Percentiles rank a stretch among this genome's conserved stretches.
phyloP scores from a whole-genome alignment of 2,329 filamentous ascomycete species.

The Trichoderma polysporum region DNA sequence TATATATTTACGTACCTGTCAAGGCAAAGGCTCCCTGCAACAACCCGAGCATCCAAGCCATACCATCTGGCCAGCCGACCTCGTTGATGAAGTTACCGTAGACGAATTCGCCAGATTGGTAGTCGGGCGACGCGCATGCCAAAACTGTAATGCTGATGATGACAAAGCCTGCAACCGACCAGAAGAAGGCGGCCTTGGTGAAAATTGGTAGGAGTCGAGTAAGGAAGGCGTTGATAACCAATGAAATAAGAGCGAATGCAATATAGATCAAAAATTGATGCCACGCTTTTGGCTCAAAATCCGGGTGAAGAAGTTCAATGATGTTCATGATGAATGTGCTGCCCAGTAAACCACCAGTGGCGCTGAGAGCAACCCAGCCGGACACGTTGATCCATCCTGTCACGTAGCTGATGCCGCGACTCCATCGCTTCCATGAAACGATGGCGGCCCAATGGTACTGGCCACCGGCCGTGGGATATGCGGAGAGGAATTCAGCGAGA shows the following conservation, averaged over 20 bases:
- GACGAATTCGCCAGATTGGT: slow-evolving; percentile 63
- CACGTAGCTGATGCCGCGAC: slow-evolving; percentile 64
- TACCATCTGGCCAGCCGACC: slow-evolving; percentile 67
- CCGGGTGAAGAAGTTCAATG: slow-evolving; percentile 59
- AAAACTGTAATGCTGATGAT: slow-evolving; percentile 70
- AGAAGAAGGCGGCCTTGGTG: slow-evolving; percentile 68
- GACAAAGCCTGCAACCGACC: slow-evolving; percentile 67
- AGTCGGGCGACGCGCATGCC: slow-evolving; percentile 64
- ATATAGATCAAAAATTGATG: slow-evolving; percentile 74
- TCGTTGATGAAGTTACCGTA: slow-evolving; percentile 67
- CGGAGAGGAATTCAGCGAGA: slow-evolving; percentile 69
- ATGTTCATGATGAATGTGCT: slow-evolving; percentile 66
- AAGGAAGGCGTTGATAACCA: slow-evolving; percentile 66
- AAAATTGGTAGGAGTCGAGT: slow-evolving; percentile 57
- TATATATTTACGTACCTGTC: slow-evolving; percentile 32
- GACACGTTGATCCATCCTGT: slow-evolving; percentile 73
- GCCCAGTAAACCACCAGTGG: slow-evolving; percentile 66
- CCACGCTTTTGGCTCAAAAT: slow-evolving; percentile 60
- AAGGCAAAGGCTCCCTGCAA: slow-evolving; percentile 53
- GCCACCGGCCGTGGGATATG: slow-evolving; percentile 59
- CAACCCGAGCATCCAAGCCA: slow-evolving; percentile 57
- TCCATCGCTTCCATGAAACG: slow-evolving; percentile 59
- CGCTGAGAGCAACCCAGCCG: slow-evolving; percentile 70
- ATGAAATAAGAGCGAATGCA: slow-evolving; percentile 59
- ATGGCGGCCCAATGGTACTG: slow-evolving; percentile 73